Evolutionary conservation across 495 filamentous ascomycete genomes (phyloP).

Genomic region (Aspergillus mulundensis): DNA sequence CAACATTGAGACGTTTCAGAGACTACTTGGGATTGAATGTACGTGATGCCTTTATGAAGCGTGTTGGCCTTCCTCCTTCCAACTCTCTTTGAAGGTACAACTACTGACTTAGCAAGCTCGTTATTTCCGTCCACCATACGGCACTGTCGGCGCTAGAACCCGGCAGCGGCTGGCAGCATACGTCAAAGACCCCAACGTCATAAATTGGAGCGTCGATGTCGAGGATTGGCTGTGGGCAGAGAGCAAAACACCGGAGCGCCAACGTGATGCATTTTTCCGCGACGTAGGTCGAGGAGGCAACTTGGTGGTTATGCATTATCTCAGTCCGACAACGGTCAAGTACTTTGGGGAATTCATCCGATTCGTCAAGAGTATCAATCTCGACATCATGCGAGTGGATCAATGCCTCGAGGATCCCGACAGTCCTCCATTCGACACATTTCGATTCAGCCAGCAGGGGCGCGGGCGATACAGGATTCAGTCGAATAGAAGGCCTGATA

Average conservation of each 20-base stretch:
- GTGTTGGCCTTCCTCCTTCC: neutral
- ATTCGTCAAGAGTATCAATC: slow-evolving; percentile 61
- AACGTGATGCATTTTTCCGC: slow-evolving; percentile 69
- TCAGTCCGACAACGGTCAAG: slow-evolving; percentile 62
- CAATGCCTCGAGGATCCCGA: slow-evolving; percentile 68
- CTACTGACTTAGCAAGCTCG: slow-evolving; percentile 24
- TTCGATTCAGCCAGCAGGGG: neutral
- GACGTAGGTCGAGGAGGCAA: slow-evolving; percentile 64
- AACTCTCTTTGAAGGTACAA: neutral
- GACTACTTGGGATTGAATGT: slow-evolving; percentile 47
- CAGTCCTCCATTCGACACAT: slow-evolving; percentile 38
- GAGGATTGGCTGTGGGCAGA: slow-evolving; percentile 76
- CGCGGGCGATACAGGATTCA: neutral
- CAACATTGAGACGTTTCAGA: slow-evolving; percentile 54
- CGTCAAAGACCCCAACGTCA: slow-evolving; percentile 52
- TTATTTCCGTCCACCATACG: slow-evolving; percentile 77
- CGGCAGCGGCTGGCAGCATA: slow-evolving; percentile 56
- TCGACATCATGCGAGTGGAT: slow-evolving; percentile 72
- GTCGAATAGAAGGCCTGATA: neutral
- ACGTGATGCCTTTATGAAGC: slow-evolving; percentile 2
- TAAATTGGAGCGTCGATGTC: slow-evolving; percentile 73
- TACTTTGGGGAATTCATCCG: slow-evolving; percentile 67
- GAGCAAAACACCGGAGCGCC: slow-evolving; percentile 62
- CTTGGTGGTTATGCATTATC: slow-evolving; percentile 74
- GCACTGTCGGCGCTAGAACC: slow-evolving; percentile 68